Evolutionary conservation across 257 asterid genomes (phyloP).

Genomic region (Salvia hispanica): DNA sequence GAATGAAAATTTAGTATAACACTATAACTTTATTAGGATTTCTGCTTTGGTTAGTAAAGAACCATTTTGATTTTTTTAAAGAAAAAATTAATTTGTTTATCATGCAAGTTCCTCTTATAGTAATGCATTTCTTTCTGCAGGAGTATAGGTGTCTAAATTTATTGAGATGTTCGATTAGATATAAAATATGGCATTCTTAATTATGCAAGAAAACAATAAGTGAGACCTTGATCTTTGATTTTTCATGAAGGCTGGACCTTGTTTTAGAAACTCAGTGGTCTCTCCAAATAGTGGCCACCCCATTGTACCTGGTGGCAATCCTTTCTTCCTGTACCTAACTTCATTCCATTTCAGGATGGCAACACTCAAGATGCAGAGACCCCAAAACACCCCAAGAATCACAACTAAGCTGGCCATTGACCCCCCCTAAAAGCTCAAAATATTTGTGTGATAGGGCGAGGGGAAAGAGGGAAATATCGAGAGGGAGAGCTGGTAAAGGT

Average conservation of each 20-base stretch:
- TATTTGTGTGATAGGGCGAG: no score
- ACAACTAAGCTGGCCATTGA: constrained; percentile 70
- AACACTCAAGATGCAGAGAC: constrained; percentile 64
- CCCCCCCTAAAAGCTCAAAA: constrained; percentile 48
- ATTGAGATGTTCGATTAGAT: neutral
- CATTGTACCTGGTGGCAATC: constrained; percentile 97
- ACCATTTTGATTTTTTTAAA: neutral
- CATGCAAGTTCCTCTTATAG: constrained; percentile 26
- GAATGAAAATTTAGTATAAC: neutral
- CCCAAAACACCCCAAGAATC: constrained; percentile 55
- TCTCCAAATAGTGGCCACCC: constrained; percentile 99
- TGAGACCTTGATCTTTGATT: constrained; percentile 85
- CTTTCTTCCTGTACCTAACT: constrained; percentile 70
- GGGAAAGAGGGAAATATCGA: constrained; percentile 26
- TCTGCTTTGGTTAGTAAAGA: constrained; percentile 1
- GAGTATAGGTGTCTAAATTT: no score
- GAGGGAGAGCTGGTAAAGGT: constrained; percentile 45
- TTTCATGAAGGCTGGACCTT: constrained; percentile 92
- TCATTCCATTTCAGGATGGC: constrained; percentile 91
- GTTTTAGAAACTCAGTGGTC: constrained; percentile 93
- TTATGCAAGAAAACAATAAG: constrained; percentile 16
- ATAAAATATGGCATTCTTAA: constrained; percentile 14
- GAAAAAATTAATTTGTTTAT: constrained; percentile 13
- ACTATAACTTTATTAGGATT: no score
- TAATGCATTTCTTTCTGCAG: neutral